Percentiles rank a stretch among this genome's conserved stretches.
phyloP scores from a whole-genome alignment of 2,329 filamentous ascomycete species.

The Fusarium drepaniforme region DNA sequence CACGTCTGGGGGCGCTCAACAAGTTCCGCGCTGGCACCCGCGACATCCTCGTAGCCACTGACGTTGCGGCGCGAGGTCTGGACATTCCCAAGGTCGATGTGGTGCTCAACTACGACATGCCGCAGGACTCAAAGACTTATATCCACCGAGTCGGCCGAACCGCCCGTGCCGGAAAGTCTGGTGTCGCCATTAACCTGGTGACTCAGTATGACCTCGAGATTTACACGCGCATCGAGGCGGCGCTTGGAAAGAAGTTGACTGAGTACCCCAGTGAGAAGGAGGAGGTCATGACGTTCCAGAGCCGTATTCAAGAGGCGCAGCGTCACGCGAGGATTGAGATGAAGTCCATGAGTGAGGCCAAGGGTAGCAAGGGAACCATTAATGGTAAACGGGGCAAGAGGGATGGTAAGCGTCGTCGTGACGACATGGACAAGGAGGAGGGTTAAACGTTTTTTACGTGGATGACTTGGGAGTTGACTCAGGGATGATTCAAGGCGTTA shows the following conservation, averaged over 20 bases:
- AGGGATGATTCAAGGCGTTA: constrained; percentile 29
- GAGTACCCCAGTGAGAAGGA: constrained; percentile 81
- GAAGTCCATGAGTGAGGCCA: constrained; percentile 82
- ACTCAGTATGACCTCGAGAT: constrained; percentile 91
- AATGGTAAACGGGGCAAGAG: constrained; percentile 55
- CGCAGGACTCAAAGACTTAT: constrained; percentile 89
- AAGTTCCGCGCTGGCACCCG: constrained; percentile 88
- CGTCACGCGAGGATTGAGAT: constrained; percentile 83
- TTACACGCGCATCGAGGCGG: constrained; percentile 84
- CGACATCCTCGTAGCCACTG: constrained; percentile 91
- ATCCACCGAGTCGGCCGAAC: constrained; percentile 92
- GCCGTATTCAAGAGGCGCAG: constrained; percentile 86
- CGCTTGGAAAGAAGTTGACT: constrained; percentile 80
- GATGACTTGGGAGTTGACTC: neutral
- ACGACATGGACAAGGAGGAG: constrained; percentile 83
- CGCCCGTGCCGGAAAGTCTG: constrained; percentile 86
- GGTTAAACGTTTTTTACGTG: constrained; percentile 56
- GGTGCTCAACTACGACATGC: constrained; percentile 88
- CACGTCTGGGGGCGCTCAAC: constrained; percentile 86
- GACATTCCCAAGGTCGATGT: constrained; percentile 94
- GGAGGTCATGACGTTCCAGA: constrained; percentile 85
- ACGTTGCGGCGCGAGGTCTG: constrained; percentile 92
- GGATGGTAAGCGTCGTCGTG: constrained; percentile 58
- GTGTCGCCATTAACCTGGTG: constrained; percentile 83
- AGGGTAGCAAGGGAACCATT: constrained; percentile 65